Evolutionary conservation across 805 yeast species (phyloP), one percentile per base, ranked within the genome.

Genomic region (Debaryomyces prosopidis): DNA sequence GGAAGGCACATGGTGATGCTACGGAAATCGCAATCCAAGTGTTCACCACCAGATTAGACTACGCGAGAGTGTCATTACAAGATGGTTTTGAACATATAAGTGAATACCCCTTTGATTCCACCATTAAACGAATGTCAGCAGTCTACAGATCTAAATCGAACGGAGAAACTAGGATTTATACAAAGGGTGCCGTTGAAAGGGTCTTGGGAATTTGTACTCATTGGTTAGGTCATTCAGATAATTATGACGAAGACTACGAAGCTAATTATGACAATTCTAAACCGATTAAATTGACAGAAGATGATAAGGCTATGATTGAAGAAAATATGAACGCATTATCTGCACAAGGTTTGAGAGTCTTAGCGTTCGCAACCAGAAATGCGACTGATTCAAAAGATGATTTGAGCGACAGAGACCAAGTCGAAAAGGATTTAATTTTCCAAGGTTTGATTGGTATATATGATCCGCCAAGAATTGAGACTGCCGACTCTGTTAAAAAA

Each of bases 1-100:
- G 77, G 77, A 71, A 60, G 50, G 73, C 60, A 27, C 72, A 53
- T 59, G 96, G 96, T 48, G 96, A 89, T 60, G 92, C 96, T 35
- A 89, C 96, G 2, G 96, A 89, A 67, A 83, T 86, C 57, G 95
- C 96, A 3, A 84, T 89, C 49, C 92, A 87, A 58, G 92, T 88
- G 0, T 87, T 85, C 58, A 77, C 84, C 17, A 67, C 82, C 10
- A 77, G 90, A 55, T 67, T 84, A 49, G 76, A 75, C 26, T 71
- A 66, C 49, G 74, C 76, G 17, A 75, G 87, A 55, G 68, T 69
- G 11, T 69, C 76, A 10, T 72, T 73, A 26, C 58, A 54, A 2
- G 65, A 60, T 5, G 40, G 54, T 14, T 73, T 60, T 49, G 56
- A 60, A n/a, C 83, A 80, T 53, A 44, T 82, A 20, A 77, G 76